Evolutionary conservation across 2,329 filamentous ascomycete genomes (phyloP).

Genomic region (Fusarium lateritium): DNA sequence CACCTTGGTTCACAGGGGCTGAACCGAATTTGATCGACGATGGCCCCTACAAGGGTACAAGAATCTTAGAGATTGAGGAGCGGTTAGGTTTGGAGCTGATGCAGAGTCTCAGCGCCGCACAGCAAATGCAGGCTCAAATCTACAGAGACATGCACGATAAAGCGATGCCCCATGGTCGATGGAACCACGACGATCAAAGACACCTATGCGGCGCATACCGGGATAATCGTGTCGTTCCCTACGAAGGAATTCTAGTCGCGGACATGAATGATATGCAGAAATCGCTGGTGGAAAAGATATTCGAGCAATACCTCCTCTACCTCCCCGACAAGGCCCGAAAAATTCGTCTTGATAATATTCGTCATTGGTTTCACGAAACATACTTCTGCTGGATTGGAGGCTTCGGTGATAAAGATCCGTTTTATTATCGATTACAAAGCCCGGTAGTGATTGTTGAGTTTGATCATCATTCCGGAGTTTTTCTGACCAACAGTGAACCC

Average conservation of each 20-base stretch:
- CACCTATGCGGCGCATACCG: conserved; percentile 84
- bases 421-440: conserved; percentile 84
- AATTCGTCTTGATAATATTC: conserved; percentile 68
- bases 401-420: conserved; percentile 75
- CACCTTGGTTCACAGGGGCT: conserved; percentile 84
- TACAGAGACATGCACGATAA: conserved; percentile 75
- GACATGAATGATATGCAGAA: conserved; percentile 65
- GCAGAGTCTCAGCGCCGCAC: conserved; percentile 68
- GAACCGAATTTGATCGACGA: conserved; percentile 82
- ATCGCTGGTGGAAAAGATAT: conserved; percentile 68
- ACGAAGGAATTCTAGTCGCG: conserved; percentile 74
- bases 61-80: conserved; percentile 77
- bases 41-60: conserved; percentile 73
- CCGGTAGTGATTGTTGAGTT: conserved; percentile 83
- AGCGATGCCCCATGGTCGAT: conserved; percentile 76
- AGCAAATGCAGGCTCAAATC: conserved; percentile 66
- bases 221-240: conserved; percentile 83
- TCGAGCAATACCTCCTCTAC: conserved; percentile 77
- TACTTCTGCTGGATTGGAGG: conserved; percentile 87
- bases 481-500: conserved; percentile 79
- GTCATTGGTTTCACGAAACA: conserved; percentile 74
- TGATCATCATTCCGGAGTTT: conserved; percentile 85
- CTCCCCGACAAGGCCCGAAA: conserved; percentile 70
- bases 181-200: conserved; percentile 86
- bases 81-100: conserved; percentile 76